phyloP scores from a whole-genome alignment of 768 basidiomycete species.

The Boletellus ananas region DNA sequence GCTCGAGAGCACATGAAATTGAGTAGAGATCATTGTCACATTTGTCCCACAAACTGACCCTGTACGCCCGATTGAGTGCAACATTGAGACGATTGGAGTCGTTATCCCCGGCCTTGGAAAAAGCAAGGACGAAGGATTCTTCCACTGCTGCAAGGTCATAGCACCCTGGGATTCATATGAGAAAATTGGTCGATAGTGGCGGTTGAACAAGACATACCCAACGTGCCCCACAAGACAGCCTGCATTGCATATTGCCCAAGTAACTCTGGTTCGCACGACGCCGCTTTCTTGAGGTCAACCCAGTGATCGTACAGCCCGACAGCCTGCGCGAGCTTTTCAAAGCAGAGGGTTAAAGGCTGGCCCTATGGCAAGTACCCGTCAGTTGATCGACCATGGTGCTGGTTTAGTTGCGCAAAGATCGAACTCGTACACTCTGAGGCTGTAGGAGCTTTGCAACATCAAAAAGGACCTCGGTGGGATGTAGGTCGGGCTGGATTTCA shows the following conservation, averaged over 20 bases:
- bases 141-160: slow-evolving; percentile 59
- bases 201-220: slow-evolving; percentile 43
- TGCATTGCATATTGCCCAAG: slow-evolving; percentile 74
- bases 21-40: neutral
- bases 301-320: slow-evolving; percentile 69
- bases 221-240: slow-evolving; percentile 64
- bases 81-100: slow-evolving; percentile 61
- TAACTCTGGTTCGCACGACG: slow-evolving; percentile 54
- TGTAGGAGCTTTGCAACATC: slow-evolving; percentile 76
- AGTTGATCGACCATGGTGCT: neutral
- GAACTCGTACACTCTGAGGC: slow-evolving; percentile 50
- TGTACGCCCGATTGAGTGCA: slow-evolving; percentile 63
- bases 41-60: slow-evolving; percentile 38
- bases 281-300: slow-evolving; percentile 52
- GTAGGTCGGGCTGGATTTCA: slow-evolving; percentile 70
- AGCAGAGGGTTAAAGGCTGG: slow-evolving; percentile 67
- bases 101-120: slow-evolving; percentile 53
- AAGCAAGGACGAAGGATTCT: slow-evolving; percentile 66
- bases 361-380: slow-evolving; percentile 41
- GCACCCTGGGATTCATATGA: slow-evolving; percentile 49
- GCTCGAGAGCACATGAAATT: slow-evolving; percentile 14
- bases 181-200: neutral
- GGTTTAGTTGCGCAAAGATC: slow-evolving; percentile 8
- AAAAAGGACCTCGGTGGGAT: slow-evolving; percentile 72
- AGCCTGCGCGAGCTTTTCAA: slow-evolving; percentile 64